Evolutionary conservation across 1,139 yeast genomes (phyloP).

Genomic region (Scheffersomyces cryptocercus): DNA sequence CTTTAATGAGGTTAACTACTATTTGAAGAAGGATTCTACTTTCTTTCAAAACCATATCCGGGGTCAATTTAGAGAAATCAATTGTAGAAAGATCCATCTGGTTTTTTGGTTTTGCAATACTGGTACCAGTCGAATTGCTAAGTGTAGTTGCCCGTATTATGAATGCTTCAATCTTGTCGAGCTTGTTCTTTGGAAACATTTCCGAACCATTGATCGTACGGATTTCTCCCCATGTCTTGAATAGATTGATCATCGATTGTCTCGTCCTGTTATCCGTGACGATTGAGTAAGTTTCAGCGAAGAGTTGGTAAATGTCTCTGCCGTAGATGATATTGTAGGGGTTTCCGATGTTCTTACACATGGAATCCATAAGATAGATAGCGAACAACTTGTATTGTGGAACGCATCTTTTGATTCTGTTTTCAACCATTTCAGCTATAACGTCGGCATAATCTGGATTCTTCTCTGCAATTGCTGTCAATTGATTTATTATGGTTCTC

Average conservation of each 20-base stretch:
- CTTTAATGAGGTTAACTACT: conserved; percentile 17
- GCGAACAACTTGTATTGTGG: conserved; percentile 43
- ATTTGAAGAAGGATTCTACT: conserved; percentile 20
- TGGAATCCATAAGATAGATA: conserved; percentile 44
- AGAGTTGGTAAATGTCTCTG: conserved; percentile 31
- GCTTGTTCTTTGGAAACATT: conserved; percentile 31
- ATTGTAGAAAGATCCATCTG: conserved; percentile 1
- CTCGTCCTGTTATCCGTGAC: conserved; percentile 42
- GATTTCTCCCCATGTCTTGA: conserved; percentile 41
- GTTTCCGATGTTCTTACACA: conserved; percentile 44
- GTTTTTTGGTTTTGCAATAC: not conserved
- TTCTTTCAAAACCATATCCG: conserved; percentile 24
- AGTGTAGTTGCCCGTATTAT: conserved; percentile 40
- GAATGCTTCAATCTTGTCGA: conserved; percentile 39
- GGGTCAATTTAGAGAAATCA: conserved; percentile 8
- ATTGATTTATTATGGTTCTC: conserved; percentile 39
- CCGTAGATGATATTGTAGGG: conserved; percentile 45
- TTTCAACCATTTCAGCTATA: conserved; percentile 35
- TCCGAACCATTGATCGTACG: conserved; percentile 36
- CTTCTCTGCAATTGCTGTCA: conserved; percentile 40
- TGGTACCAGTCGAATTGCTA: conserved; percentile 4
- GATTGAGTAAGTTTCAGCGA: conserved; percentile 40
- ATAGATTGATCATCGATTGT: conserved; percentile 38
- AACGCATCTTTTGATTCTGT: conserved; percentile 35
- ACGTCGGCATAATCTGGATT: conserved; percentile 30